Base-by-base conservation (phyloP, 306 rosid species). In the Malus orientalis region DNA sequence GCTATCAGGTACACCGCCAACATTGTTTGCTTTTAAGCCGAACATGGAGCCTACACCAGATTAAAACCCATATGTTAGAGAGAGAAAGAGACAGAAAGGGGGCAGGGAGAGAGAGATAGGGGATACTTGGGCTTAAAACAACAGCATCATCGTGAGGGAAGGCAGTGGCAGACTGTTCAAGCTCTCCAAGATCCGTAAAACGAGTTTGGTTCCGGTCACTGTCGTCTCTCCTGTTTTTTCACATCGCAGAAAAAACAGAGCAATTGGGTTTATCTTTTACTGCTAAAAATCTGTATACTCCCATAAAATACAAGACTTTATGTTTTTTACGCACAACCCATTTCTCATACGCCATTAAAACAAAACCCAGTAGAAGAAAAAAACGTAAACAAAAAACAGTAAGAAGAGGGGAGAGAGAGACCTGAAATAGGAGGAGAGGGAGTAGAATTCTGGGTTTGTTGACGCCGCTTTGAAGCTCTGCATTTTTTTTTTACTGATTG, bases 51-150 rank as follows among this genome's bases (percentile, higher is more conserved):
- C 98, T 93, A 69, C 22, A 75, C 70, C 40, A 25, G 14, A 76
- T 65, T 25, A 13, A 79, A 30, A 27, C 20, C 68, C 38, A 54
- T 13, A 32, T 36, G 76, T 61, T 45, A 73, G 12, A 71, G 61
- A 9, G 30, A 40, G 11, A 47, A 6, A 68, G 20, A 63, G 30
- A 8, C 3, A 51, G 20, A 16, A 8, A 60, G 20, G 53, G 6
- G 60, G 18, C n/a, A 66, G 80, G 20, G 27, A 75, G 42, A 67
- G 73, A 80, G 74, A 59, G 29, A 27, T 2, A 27, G 29, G 3
- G 29, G 29, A 76, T 76, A 91, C 97, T 93, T 88, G 91, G 75
- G 83, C 85, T 88, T 91, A 91, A 90, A 93, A 86, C 93, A 87
- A 90, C 83, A 81, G 93, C 89, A 85, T 87, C 85, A 42, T 88